Conservation (phyloP, 345 rosid genomes). For the Melaleuca alternifolia region DNA sequence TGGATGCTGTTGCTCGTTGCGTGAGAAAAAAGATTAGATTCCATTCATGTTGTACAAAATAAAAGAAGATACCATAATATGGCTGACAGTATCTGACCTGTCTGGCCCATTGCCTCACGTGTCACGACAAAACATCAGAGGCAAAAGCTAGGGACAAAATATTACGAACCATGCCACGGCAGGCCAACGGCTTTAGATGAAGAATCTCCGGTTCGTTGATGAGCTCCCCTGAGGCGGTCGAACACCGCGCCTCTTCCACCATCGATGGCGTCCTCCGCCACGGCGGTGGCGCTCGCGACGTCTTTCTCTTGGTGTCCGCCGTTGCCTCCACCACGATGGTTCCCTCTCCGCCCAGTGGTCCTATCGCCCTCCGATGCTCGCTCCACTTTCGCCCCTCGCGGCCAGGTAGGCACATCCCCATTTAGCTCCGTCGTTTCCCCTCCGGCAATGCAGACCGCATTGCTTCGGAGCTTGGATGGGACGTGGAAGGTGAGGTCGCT, state of each 20-base stretch:
- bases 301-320: not conserved
- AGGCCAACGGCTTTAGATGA: not conserved
- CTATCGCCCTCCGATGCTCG: not conserved
- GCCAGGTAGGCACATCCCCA: not conserved
- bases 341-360: not conserved
- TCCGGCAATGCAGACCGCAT: not conserved
- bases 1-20: not conserved
- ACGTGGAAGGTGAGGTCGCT: conserved; percentile 42
- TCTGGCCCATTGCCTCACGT: not conserved
- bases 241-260: not conserved
- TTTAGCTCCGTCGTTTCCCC: not conserved
- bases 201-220: not conserved
- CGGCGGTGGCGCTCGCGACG: not conserved
- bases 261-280: not conserved
- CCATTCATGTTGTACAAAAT: not conserved
- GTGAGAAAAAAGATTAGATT: not conserved
- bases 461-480: not conserved
- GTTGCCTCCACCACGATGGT: not conserved
- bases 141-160: not conserved
- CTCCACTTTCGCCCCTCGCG: not conserved
- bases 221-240: not conserved
- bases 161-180: not conserved
- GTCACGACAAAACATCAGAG: not conserved
- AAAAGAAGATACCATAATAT: not conserved
- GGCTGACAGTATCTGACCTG: not conserved